A percentile compares a stretch with the other conserved stretches of the same genome.
These are phyloP conservation scores for Vitis labrusca DNA, from an alignment of 164 flowering plant species.

Conservation along the genomic window DNA sequence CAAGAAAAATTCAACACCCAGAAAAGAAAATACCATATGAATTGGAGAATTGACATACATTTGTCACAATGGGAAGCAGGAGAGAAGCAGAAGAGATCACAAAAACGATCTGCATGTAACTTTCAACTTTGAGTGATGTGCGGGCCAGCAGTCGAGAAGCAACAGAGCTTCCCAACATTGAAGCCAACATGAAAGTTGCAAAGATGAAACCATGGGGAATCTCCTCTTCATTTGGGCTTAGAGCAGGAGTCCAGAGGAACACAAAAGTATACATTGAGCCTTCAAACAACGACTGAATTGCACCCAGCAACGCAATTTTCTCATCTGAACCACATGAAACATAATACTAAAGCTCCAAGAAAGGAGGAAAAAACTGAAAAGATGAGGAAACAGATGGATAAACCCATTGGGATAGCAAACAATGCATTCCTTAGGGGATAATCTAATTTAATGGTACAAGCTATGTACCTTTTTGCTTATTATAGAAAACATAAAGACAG, in stretches of 20 bases:
- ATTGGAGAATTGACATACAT: constrained; percentile 40
- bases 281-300: constrained; percentile 94
- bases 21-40: neutral
- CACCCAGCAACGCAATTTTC: constrained; percentile 92
- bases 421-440: neutral
- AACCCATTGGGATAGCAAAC: neutral
- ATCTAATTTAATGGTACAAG: neutral
- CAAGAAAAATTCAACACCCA: neutral
- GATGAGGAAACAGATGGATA: neutral
- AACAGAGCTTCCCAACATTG: constrained; percentile 96
- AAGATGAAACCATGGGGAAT: constrained; percentile 98
- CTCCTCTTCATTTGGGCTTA: constrained; percentile 91
- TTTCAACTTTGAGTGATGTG: constrained; percentile 66
- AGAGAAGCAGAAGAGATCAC: constrained; percentile 65
- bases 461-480: neutral
- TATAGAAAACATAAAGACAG: neutral
- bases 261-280: constrained; percentile 99
- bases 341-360: constrained; percentile 3
- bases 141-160: constrained; percentile 86
- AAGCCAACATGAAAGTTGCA: constrained; percentile 96
- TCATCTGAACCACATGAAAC: constrained; percentile 58
- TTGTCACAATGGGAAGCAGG: constrained; percentile 69
- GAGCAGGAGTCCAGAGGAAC: constrained; percentile 97
- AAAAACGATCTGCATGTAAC: constrained; percentile 97
- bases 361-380: neutral